Base-by-base conservation (phyloP, 2,329 filamentous ascomycete genomes). In the Neonectria coccinea region DNA sequence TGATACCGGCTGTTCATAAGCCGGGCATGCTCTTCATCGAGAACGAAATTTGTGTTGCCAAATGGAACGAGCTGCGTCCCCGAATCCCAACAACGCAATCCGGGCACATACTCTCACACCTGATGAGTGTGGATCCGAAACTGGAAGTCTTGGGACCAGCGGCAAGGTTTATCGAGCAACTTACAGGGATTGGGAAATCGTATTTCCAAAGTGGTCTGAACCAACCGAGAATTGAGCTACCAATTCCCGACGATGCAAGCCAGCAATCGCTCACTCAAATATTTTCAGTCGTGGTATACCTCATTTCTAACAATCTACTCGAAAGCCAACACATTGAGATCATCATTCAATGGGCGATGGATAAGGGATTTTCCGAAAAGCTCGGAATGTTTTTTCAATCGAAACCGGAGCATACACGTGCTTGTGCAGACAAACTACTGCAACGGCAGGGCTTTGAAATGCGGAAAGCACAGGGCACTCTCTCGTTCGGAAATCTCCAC, bases 201-300 rank as follows among this genome's bases (percentile, higher is more conserved):
- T 1, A 2, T 36, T 16, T 0, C 6, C 14, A 5, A 36, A 16
- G 12, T 1, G 2, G 2, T 5, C 1, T 2, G 11, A 33, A 1
- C 3, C 31, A 12, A 10, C 1, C 11, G 14, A 12, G 5, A 16
- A 39, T n/a, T 39, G 14, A 39, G 36, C 36, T 39, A 39, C 36
- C 36, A 39, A 12, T n/a, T 31, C 27, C 16, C 5, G 10, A 31
- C 14, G 8, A 50, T 31, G 2, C 9, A 18, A n/a, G 27, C 14
- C 25, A 50, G 47, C 27, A 18, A n/a, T 22, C 4, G 11, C 25
- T 50, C 20, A n/a, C n/a, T 10, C 27, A 29, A 5, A 31, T 31
- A 2, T 31, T 50, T 9, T 18, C 27, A 7, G n/a, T 50, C 16
- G n/a, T 18, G 25, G 47, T 29, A 12, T 50, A 50, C 18, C 47